Conservation (phyloP, 306 rosid species). For the Fagus crenata region DNA sequence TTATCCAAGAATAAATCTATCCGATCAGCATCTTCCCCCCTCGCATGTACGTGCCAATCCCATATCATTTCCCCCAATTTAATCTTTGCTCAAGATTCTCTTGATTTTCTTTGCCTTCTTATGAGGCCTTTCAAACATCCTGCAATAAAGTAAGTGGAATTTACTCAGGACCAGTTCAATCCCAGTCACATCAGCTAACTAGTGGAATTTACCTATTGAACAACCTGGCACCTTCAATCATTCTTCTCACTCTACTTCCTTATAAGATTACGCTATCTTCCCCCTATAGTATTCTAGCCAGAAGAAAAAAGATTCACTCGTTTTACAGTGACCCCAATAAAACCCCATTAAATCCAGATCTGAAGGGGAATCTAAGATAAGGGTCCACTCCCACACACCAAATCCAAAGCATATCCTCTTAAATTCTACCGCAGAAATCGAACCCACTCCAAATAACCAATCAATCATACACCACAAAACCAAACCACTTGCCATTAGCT, state of each 20-base stretch:
- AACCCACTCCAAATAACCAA: conserved; percentile 33
- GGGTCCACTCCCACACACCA: conserved; percentile 58
- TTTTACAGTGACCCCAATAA: conserved; percentile 42
- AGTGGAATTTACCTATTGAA: conserved; percentile 31
- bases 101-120: not conserved
- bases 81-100: conserved; percentile 19
- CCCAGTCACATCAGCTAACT: conserved; percentile 40
- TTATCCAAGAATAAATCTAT: not conserved
- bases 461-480: conserved; percentile 13
- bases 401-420: conserved; percentile 32
- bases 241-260: conserved; percentile 29
- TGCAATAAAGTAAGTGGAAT: conserved; percentile 14
- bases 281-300: conserved; percentile 24
- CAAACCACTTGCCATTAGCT: conserved; percentile 21
- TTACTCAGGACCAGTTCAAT: conserved; percentile 32
- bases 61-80: not conserved
- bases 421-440: conserved; percentile 33
- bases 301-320: conserved; percentile 40
- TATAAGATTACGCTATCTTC: conserved; percentile 32
- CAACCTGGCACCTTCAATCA: conserved; percentile 29
- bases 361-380: conserved; percentile 57
- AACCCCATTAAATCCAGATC: conserved; percentile 48
- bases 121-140: conserved; percentile 9
- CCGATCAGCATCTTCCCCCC: not conserved
- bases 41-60: not conserved